Evolutionary conservation across 2,329 filamentous ascomycete genomes (phyloP), one percentile per base, ranked within the genome.

Genomic region (Fragosphaeria purpurea): DNA sequence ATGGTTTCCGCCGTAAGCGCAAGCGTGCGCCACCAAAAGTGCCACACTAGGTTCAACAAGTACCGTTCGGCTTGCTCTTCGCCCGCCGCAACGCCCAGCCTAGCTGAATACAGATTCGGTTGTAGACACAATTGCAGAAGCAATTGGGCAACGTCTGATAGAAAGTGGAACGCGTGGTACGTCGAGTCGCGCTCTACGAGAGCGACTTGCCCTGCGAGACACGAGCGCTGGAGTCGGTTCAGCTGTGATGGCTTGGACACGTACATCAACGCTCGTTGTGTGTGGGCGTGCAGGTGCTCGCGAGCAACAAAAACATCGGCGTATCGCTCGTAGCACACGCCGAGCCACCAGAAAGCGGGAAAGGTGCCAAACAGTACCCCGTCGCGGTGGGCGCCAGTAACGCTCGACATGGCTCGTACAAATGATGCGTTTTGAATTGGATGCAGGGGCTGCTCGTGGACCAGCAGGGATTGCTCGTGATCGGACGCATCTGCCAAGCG

Each of bases 161-260:
- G 62, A 54, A 83, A 84, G 2, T 63, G 63, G 1, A 70, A 70
- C 6, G 79, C 67, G 49, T 70, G 70, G 5, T 74, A 72, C 2
- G 81, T 85, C 1, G 80, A 78, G 56, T 85, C 81, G 54, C 78
- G 81, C 0, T 75, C 71, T 5, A 82, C 74, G 7, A 72, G 71
- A 10, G 77, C 71, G 13, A 82, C 73, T 12, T 73, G 71, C 45
- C 71, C 70, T 30, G 73, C 73, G 5, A 81, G 68, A 39, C 73
- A 67, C 2, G 81, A 83, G 52, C 81, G 70, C 61, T 85, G 79
- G 7, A 85, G 67, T 7, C 81, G 73, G 54, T 75, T 83, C 55
- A 84, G 65, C 1, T 70, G 68, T 6, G 75, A 76, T 5, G 81
- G 64, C 47, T 74, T 75, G 11, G 71, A 67, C 11, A 70, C 63